Evolutionary conservation across 345 rosid species (phyloP), one percentile per base, ranked within the genome.

Genomic region (Citrus sp.): DNA sequence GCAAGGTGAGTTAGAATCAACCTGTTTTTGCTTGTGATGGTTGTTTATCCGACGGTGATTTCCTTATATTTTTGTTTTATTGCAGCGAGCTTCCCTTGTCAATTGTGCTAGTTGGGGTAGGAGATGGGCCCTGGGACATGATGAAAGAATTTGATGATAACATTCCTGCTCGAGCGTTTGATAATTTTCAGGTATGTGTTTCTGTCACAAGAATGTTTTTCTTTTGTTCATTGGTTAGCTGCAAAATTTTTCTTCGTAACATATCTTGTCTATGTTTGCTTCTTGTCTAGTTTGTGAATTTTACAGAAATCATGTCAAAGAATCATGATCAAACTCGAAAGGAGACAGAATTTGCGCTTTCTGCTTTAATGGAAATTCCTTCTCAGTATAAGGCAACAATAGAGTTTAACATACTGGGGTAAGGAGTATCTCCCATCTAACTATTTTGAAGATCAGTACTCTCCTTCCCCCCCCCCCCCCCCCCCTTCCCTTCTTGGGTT

Each of bases 111-210:
- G 98, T 97, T 0, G 99, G 99, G 69, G 98, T 97, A 1, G 99
- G 99, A 30, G 99, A 97, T 83, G 99, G 99, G 18, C 99, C 99
- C 34, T 97, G 99, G 99, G 98, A 97, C 80, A 92, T 89, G 88
- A 97, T 97, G 99, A 86, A 87, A 78, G 97, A 97, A 82, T 97
- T 97, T 54, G 98, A 94, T 68, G 99, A 97, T 77, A 97, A 97
- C 81, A 97, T 97, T 51, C 98, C 99, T 76, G 78, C 98, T 67
- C 85, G 99, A 84, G 98, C 89, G 19, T 97, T 97, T 32, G 99
- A 97, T 72, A 94, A 97, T 86, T 97, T 97, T 88, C 99, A 97
- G 92, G 99, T 89, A 67, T 79, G 84, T 58, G 56, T 74, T 46
- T 24, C 30, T 74, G 54, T 6, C 10, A 32, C 21, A 3, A 24